Evolutionary conservation across 2,329 filamentous ascomycete species (phyloP), one percentile per base, ranked within the genome.

Genomic region (Hymenotorrendiella dingleyae): DNA sequence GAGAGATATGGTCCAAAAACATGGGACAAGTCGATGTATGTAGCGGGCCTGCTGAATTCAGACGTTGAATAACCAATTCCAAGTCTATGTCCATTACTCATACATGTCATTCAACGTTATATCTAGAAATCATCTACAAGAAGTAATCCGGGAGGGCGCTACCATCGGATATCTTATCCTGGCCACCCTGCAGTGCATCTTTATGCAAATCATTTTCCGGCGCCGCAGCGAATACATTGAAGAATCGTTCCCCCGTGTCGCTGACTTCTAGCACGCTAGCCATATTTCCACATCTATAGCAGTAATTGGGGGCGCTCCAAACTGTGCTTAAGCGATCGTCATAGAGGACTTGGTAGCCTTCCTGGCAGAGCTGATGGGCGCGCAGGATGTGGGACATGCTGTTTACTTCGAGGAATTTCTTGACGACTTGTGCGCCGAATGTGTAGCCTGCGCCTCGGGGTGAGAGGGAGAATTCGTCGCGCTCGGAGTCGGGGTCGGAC

Each of bases 321-420:
- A 98, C 93, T 1, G 93, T 98, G 64, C 88, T 95, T 27, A 98
- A 69, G 12, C 84, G 79, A 65, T 97, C 91, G 58, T 97, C 91
- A 64, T 95, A 98, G 12, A 98, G 78, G 35, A 97, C 86, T 67
- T 97, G 93, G 64, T 91, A 98, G 1, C 93, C 93, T 68, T 98
- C 93, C 65, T 98, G 93, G 64, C 93, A 98, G 4, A 98, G 77
- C 69, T 98, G 93, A 66, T 98, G 93, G n/a, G 93, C 93, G 19
- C 93, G 86, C 43, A 98, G 73, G 52, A 98, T 98, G 65, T 98
- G 93, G 23, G 84, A 91, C 90, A 98, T 97, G 64, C 80, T 84
- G 67, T 98, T 98, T 56, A 98, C 90, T 55, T 93, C 87, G 23
- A 98, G 72, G 65, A 98, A 98, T 67, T 98, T 98, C 67, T 91